Conservation (phyloP, 768 basidiomycete genomes). For the Mycena pura region DNA sequence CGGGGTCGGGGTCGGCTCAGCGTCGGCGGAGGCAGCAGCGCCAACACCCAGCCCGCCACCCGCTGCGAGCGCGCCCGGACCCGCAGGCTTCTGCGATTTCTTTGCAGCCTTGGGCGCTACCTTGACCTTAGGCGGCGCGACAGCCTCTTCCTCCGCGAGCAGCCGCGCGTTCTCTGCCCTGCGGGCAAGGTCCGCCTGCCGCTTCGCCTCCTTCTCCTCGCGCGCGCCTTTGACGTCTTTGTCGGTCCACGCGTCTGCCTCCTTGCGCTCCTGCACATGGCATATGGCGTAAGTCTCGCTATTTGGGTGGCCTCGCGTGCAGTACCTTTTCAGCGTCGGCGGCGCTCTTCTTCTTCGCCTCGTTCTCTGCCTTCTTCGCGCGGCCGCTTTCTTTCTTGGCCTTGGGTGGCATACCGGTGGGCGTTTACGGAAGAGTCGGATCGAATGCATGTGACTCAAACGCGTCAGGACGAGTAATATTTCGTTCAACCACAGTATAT, state of each 20-base stretch:
- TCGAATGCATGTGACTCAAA: too few relatives aligned
- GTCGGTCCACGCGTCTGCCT: conserved; percentile 71
- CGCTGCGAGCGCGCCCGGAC: conserved; percentile 85
- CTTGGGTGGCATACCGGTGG: conserved; percentile 85
- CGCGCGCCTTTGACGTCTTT: conserved; percentile 59
- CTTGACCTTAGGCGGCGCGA: conserved; percentile 63
- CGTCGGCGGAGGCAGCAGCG: not conserved
- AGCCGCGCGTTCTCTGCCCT: conserved; percentile 52
- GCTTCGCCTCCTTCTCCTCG: conserved; percentile 81
- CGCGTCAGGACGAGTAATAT: too few relatives aligned
- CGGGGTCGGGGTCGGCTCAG: conserved; percentile 25
- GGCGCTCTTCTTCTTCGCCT: conserved; percentile 75
- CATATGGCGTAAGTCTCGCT: not conserved
- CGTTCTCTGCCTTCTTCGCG: conserved; percentile 93
- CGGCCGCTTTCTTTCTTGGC: conserved; percentile 92
- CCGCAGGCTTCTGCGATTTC: conserved; percentile 73
- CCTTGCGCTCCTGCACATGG: conserved; percentile 68
- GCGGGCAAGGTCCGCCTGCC: conserved; percentile 79
- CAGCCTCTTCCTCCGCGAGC: conserved; percentile 65
- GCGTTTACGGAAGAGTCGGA: too few relatives aligned
- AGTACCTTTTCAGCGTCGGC: conserved; percentile 64
- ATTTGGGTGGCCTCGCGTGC: not conserved
- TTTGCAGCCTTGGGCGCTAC: conserved; percentile 66
- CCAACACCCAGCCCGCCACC: conserved; percentile 54
- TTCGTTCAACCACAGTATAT: too few relatives aligned